Base-by-base conservation (phyloP, 1,139 yeast species). In the Zygosaccharomyces sapae region DNA sequence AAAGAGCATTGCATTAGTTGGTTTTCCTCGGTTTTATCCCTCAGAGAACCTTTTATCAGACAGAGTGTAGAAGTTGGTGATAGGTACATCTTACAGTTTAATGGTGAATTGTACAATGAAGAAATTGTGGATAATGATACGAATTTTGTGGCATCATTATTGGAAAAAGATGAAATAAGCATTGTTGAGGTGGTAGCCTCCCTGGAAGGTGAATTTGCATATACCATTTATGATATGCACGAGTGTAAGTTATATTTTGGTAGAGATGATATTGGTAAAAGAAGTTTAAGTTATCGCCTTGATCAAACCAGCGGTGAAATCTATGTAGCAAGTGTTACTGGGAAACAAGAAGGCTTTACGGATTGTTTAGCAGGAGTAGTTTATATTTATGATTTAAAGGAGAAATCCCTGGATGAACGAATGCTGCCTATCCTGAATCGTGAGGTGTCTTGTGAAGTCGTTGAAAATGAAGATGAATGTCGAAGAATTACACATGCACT, bases 201-300 rank as follows among this genome's bases (percentile, higher is more conserved):
- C 1, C 55, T 87, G 25, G 71, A 76, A 29, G 99, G 99, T 1
- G 98, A 92, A 62, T 92, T 82, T 72, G 94, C 98, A 0, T 79
- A 70, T 65, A 73, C 72, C 38, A 69, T 78, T 50, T 61, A 75
- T 33, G 86, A 80, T 53, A 53, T 57, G 10, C 16, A 52, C 1
- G 56, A 65, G 1, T 56, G 68, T 0, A 60, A 54, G 31, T 58
- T 86, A 0, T 86, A 80, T 70, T 94, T 88, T 69, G 97, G 95
- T 0, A 77, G 96, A 56, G 99, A 92, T 63, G 63, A 73, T 1
- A 70, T 88, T 19, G 99, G 98, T 0, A 81, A 85, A 58, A 73
- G 96, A 50, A 84, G 96, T 18, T 70, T 92, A 36, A 70, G 84
- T 20, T 86, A 72, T 52, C 57, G 65, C 5, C 46, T 62, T 1